Evolutionary conservation across 176 grass and related monocot species (phyloP).

Genomic region (Triticum urartu): DNA sequence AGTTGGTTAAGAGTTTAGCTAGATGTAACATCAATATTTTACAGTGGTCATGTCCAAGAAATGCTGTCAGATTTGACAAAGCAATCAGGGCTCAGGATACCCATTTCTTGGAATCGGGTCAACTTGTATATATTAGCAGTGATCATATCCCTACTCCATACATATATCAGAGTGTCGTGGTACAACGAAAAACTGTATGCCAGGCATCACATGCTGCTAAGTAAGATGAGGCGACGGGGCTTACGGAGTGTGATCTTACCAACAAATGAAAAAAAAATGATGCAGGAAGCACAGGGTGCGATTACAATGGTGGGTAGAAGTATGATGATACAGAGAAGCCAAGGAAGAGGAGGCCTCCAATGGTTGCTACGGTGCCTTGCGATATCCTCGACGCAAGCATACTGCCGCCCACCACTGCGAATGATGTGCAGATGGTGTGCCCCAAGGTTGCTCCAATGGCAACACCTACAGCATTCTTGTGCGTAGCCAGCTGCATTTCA

Average conservation of each 20-base stretch:
- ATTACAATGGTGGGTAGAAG: conserved; percentile 92
- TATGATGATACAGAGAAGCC: conserved; percentile 91
- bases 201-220: conserved; percentile 14
- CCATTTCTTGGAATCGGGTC: neutral
- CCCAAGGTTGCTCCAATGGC: conserved; percentile 80
- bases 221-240: neutral
- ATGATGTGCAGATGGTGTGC: conserved; percentile 85
- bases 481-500: conserved; percentile 69
- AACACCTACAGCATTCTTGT: conserved; percentile 90
- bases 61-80: conserved; percentile 13
- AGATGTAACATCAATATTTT: conserved; percentile 11
- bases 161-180: neutral
- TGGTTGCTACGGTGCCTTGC: conserved; percentile 73
- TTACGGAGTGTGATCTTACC: conserved; percentile 9
- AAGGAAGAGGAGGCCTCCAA: conserved; percentile 87
- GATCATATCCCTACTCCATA: conserved; percentile 14
- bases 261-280: neutral
- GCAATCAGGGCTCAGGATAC: neutral
- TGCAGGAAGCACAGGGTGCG: neutral
- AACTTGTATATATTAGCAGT: conserved; percentile 32
- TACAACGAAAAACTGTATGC: conserved; percentile 9
- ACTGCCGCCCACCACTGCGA: conserved; percentile 91
- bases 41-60: neutral
- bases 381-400: conserved; percentile 96
- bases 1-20: conserved; percentile 1